Percentiles rank a stretch among this genome's conserved stretches.
Conservation (phyloP, 495 filamentous ascomycete genomes). For the Aspergillus biplanus region DNA sequence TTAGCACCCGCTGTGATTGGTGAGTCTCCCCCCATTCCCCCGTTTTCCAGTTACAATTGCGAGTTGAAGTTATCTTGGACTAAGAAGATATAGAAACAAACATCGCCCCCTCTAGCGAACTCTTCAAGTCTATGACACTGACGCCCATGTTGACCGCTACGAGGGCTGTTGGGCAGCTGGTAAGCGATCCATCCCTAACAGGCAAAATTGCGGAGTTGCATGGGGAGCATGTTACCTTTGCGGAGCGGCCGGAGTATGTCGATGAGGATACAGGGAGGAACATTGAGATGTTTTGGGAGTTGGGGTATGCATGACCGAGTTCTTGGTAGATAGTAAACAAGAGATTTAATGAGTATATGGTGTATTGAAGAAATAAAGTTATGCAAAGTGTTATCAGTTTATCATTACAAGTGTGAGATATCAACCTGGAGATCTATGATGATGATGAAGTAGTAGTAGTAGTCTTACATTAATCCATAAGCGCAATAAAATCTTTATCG, state of each 20-base stretch:
- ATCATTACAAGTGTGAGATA: background rate
- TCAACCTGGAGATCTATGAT: too few relatives aligned
- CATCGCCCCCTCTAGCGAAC: conserved; percentile 44
- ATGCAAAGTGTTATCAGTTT: background rate
- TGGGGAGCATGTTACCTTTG: conserved; percentile 54
- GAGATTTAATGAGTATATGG: too few relatives aligned
- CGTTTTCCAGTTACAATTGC: too few relatives aligned
- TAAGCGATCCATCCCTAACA: conserved; percentile 42
- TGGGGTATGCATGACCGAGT: conserved; percentile 43
- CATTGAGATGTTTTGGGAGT: conserved; percentile 49
- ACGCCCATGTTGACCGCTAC: conserved; percentile 57
- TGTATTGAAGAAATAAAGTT: background rate
- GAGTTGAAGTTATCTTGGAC: too few relatives aligned
- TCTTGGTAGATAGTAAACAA: too few relatives aligned
- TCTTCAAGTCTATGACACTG: conserved; percentile 55
- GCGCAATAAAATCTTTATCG: too few relatives aligned
- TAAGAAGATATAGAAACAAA: conserved; percentile 44
- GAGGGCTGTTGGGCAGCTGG: conserved; percentile 48
- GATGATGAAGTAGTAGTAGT: too few relatives aligned
- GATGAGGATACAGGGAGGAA: conserved; percentile 56
- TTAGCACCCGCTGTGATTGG: conserved; percentile 56
- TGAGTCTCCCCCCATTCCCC: conserved; percentile 25
- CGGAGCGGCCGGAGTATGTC: conserved; percentile 51
- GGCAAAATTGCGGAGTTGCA: conserved; percentile 58
- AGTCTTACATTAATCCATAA: too few relatives aligned